Percentiles rank a stretch among this genome's conserved stretches.
Conservation (phyloP, 1,139 yeast species). For the Yamadazyma sp. region DNA sequence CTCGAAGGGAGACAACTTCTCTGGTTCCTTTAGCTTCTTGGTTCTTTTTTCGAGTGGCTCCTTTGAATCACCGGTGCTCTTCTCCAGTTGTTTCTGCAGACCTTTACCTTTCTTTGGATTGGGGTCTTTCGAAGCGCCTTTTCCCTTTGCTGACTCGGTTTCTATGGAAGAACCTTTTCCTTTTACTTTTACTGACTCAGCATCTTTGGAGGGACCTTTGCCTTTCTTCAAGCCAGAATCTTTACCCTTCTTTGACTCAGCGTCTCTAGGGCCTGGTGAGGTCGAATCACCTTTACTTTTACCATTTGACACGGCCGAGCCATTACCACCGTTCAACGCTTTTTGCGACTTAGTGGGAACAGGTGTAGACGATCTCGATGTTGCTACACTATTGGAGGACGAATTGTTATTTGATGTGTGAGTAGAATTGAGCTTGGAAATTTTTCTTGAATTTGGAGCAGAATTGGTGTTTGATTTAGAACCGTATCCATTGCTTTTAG, state of each 20-base stretch:
- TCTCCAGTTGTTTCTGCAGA: not conserved
- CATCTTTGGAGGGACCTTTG: not conserved
- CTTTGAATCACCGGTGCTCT: conserved; percentile 4
- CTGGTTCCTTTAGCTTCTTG: not conserved
- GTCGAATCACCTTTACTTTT: not conserved
- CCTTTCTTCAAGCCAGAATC: no score
- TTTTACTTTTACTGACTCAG: not conserved
- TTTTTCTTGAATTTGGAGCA: not conserved
- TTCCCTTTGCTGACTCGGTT: no score
- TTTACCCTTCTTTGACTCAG: not conserved
- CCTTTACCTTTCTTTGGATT: not conserved
- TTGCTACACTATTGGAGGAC: conserved; percentile 4
- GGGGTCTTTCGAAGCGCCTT: not conserved
- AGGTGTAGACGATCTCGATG: conserved; percentile 9
- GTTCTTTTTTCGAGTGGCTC: conserved; percentile 1
- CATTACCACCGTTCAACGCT: not conserved
- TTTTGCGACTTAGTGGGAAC: not conserved
- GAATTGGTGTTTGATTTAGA: conserved; percentile 5
- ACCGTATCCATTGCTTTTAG: not conserved
- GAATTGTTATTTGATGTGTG: conserved; percentile 4
- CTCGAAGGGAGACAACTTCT: not conserved
- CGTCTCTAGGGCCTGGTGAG: not conserved
- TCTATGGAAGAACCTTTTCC: no score
- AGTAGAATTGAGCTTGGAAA: conserved; percentile 7
- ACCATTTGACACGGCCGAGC: no score